Evolutionary conservation across 2,329 filamentous ascomycete genomes (phyloP).

Genomic region (Colletotrichum brevisporum): DNA sequence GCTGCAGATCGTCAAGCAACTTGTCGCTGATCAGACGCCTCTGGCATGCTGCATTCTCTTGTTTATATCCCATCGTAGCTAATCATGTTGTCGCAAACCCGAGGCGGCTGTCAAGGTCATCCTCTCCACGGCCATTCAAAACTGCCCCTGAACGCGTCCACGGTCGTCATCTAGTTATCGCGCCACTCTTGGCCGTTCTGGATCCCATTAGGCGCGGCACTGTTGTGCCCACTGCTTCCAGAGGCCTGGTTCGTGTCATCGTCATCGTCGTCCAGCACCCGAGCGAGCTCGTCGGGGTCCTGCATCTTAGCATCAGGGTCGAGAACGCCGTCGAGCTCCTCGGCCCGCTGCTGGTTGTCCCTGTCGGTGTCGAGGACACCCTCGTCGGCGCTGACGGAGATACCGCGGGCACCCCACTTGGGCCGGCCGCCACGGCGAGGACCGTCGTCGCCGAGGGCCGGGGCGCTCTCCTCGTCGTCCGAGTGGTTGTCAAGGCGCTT

Average conservation of each 20-base stretch:
- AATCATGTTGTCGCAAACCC: not conserved
- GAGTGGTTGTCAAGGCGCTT: slow-evolving; percentile 65
- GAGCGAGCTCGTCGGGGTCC: slow-evolving; percentile 75
- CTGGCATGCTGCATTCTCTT: not conserved
- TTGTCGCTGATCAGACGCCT: not conserved
- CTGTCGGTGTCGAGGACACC: slow-evolving; percentile 67
- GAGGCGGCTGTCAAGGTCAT: not conserved
- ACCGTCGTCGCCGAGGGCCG: slow-evolving; percentile 57
- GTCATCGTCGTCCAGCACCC: slow-evolving; percentile 70
- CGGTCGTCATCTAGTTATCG: slow-evolving; percentile 44
- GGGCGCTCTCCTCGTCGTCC: slow-evolving; percentile 73
- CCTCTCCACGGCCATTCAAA: not conserved
- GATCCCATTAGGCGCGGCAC: slow-evolving; percentile 55
- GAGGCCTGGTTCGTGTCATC: slow-evolving; percentile 55
- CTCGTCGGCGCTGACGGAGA: slow-evolving; percentile 77
- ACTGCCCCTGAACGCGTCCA: not conserved
- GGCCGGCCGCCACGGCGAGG: slow-evolving; percentile 54
- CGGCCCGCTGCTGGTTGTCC: slow-evolving; percentile 56
- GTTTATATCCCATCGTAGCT: not conserved
- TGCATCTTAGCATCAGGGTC: slow-evolving; percentile 77
- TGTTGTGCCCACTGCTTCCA: slow-evolving; percentile 40
- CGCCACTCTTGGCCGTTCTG: slow-evolving; percentile 64
- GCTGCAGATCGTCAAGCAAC: not conserved
- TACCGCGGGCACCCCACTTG: slow-evolving; percentile 75
- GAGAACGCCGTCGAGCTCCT: slow-evolving; percentile 60